phyloP scores from a whole-genome alignment of 495 filamentous ascomycete species.

The Penicillium cinerascens region DNA sequence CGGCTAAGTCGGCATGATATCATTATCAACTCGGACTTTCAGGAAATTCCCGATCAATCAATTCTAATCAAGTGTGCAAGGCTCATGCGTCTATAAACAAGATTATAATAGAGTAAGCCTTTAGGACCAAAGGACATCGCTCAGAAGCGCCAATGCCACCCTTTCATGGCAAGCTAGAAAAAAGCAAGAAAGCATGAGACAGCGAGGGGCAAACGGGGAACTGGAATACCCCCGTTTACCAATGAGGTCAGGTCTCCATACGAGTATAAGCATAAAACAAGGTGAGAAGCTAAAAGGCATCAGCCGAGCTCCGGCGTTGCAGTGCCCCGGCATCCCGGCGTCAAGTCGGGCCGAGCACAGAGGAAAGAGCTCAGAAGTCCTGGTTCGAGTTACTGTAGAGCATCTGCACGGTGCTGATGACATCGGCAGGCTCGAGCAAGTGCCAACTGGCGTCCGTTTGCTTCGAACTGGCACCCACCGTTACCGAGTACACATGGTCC shows the following conservation, averaged over 20 bases:
- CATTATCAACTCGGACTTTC: neutral
- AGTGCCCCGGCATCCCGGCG: neutral
- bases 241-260: neutral
- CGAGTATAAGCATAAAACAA: neutral
- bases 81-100: slow-evolving; percentile 13
- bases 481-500: slow-evolving; percentile 77
- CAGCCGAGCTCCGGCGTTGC: neutral
- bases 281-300: neutral
- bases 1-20: neutral
- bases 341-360: neutral
- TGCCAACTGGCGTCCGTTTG: slow-evolving; percentile 84
- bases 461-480: slow-evolving; percentile 82
- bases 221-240: neutral
- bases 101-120: neutral
- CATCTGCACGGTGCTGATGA: slow-evolving; percentile 72
- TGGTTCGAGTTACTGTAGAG: slow-evolving; percentile 51
- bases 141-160: neutral
- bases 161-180: neutral
- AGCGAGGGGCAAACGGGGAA: neutral
- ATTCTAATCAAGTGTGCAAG: neutral
- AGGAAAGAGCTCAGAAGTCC: slow-evolving; percentile 24
- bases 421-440: slow-evolving; percentile 79
- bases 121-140: neutral
- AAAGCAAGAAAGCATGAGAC: neutral
- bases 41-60: neutral